Base-by-base conservation (phyloP, 306 rosid species). In the Quercus variabilis region DNA sequence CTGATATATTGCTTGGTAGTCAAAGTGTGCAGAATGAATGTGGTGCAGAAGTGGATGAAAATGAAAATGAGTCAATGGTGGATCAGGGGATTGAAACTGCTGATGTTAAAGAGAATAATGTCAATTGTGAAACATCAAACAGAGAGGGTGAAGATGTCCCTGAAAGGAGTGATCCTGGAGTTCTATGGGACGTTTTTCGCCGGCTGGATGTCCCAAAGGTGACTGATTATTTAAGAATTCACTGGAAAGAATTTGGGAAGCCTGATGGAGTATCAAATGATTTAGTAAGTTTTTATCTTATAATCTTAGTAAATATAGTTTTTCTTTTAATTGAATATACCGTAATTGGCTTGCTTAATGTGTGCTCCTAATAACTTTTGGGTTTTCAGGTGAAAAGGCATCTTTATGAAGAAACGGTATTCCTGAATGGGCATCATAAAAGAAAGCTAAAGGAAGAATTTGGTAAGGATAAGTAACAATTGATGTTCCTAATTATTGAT, bases 101-200 rank as follows among this genome's bases (percentile, higher is more conserved):
- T 55, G 74, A 46, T 56, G 69, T 78, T 72, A 86, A 83, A 69
- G 85, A 70, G 80, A 80, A 83, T 81, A 67, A 72, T 58, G 70
- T 74, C 73, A 65, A 78, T 75, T 26, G 69, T 81, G 90, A 86
- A 73, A 77, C 73, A 71, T 84, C 86, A 63, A 80, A 75, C 17
- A 67, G 43, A 78, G 87, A 89, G 59, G 80, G 85, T 78, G 90
- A 78, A 81, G 88, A 87, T 65, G 54, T 35, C 79, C 79, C 84
- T 70, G 80, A 77, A 83, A 90, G 82, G 76, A 75, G 77, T 67
- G 78, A 38, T 77, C 88, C 88, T 31, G 91, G 93, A 85, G 94
- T 88, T 83, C 81, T 90, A 79, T 95, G 99, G 99, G 97, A 93
- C 81, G 97, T 95, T 62, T 95, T 89, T 75, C 90, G 90, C 52